Evolutionary conservation across 805 yeast genomes (phyloP).

Genomic region (Yamadazyma phyllophila): DNA sequence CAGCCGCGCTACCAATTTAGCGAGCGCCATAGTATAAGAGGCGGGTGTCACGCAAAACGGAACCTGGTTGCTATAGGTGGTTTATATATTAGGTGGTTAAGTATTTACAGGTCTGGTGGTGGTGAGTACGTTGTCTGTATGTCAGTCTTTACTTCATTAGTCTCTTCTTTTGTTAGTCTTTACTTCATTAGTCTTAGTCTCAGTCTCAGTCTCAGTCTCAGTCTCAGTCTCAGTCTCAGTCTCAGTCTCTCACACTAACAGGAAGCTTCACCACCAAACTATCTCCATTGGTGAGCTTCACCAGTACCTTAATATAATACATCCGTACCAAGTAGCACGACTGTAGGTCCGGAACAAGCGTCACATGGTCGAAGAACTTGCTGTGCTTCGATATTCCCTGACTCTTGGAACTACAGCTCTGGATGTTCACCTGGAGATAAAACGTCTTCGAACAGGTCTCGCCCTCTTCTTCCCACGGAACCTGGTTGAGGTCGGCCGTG

Average conservation of each 20-base stretch:
- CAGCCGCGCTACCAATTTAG: background rate
- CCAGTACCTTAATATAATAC: constrained; percentile 32
- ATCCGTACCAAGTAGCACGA: constrained; percentile 34
- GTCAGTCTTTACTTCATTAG: no score
- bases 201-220: background rate
- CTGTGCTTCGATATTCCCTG: constrained; percentile 14
- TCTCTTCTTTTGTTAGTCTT: background rate
- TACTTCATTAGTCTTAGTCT: background rate
- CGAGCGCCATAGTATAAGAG: no score
- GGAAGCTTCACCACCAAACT: constrained; percentile 35
- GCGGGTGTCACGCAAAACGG: no score
- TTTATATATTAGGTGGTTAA: no score
- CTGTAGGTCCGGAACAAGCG: constrained; percentile 41
- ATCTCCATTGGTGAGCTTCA: constrained; percentile 30
- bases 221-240: background rate
- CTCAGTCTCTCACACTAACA: constrained; percentile 11
- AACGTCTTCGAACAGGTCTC: constrained; percentile 24
- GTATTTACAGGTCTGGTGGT: background rate
- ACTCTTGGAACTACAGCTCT: constrained; percentile 29
- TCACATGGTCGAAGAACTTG: constrained; percentile 26
- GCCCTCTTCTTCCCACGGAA: constrained; percentile 30
- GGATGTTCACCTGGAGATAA: constrained; percentile 27
- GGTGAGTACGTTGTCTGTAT: no score
- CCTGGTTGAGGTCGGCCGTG: constrained; percentile 19
- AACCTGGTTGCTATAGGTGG: no score